Evolutionary conservation across 495 filamentous ascomycete genomes (phyloP).

Genomic region (Annulohypoxylon stygium): DNA sequence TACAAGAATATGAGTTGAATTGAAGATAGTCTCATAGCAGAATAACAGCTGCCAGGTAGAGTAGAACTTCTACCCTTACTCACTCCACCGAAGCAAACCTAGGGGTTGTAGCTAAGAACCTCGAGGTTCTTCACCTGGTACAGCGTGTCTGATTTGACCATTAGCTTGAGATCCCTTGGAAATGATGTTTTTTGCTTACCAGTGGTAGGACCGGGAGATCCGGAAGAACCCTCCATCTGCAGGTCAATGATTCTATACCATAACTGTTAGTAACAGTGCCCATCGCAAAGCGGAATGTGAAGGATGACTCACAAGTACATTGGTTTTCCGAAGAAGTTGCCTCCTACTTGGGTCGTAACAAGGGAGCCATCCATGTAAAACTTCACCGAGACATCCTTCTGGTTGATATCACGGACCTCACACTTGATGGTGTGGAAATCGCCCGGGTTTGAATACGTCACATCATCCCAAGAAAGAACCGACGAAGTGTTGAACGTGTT

Average conservation of each 20-base stretch:
- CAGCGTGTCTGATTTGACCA: slow-evolving; percentile 51
- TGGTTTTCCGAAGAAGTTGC: slow-evolving; percentile 61
- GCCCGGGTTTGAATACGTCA: slow-evolving; percentile 61
- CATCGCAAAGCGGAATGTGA: neutral
- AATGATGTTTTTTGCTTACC: slow-evolving; percentile 49
- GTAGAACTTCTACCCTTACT: neutral
- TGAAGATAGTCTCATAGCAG: neutral
- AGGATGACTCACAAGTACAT: slow-evolving; percentile 59
- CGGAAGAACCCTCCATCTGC: slow-evolving; percentile 66
- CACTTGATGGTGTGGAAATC: slow-evolving; percentile 65
- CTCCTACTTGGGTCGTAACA: slow-evolving; percentile 66
- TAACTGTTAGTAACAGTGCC: slow-evolving; percentile 17
- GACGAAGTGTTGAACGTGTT: slow-evolving; percentile 72
- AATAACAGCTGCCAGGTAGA: neutral
- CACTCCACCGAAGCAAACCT: neutral
- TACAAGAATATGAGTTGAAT: neutral
- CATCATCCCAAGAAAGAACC: slow-evolving; percentile 61
- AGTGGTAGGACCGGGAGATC: slow-evolving; percentile 58
- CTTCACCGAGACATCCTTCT: slow-evolving; percentile 63
- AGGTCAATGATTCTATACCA: slow-evolving; percentile 59
- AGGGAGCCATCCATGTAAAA: slow-evolving; percentile 67
- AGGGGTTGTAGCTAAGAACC: slow-evolving; percentile 56
- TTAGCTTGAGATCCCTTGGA: slow-evolving; percentile 4
- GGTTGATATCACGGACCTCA: slow-evolving; percentile 67
- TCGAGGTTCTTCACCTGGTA: slow-evolving; percentile 58